These are phyloP conservation scores for Xylariaceae sp. DNA, from an alignment of 2,329 filamentous ascomycete genomes.

Conservation along the genomic window DNA sequence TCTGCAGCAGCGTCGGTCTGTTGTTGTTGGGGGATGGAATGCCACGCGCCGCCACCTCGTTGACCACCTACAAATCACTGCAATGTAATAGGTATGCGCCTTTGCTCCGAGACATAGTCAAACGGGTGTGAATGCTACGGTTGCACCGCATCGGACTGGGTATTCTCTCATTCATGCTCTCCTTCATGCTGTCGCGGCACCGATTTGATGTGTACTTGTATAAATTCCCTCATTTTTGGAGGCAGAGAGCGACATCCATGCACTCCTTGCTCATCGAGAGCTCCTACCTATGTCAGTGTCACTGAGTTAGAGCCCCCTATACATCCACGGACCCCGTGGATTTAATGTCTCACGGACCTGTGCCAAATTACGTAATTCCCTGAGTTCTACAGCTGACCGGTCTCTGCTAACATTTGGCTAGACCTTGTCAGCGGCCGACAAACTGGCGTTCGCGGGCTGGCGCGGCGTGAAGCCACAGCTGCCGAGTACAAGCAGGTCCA, in stretches of 20 bases:
- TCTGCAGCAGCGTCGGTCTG: background rate
- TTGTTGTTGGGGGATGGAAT: conserved; percentile 1
- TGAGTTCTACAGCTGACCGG: no score
- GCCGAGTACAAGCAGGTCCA: no score
- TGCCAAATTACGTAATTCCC: no score
- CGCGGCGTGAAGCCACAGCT: no score
- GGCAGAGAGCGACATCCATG: background rate
- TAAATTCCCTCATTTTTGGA: background rate
- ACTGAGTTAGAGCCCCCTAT: background rate
- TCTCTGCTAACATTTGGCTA: no score
- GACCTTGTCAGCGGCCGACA: no score
- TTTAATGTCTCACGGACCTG: no score
- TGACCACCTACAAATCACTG: background rate
- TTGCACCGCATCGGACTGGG: conserved; percentile 4
- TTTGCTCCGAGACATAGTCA: conserved; percentile 2
- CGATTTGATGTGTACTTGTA: background rate
- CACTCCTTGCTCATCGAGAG: background rate
- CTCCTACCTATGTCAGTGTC: no score
- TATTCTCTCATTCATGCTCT: background rate
- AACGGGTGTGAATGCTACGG: background rate
- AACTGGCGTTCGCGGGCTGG: no score
- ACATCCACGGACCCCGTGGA: no score
- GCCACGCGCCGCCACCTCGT: background rate
- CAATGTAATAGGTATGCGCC: background rate
- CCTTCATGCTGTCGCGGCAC: background rate